phyloP scores from a whole-genome alignment of 768 basidiomycete genomes.

The Candolleomyces eurysporus region DNA sequence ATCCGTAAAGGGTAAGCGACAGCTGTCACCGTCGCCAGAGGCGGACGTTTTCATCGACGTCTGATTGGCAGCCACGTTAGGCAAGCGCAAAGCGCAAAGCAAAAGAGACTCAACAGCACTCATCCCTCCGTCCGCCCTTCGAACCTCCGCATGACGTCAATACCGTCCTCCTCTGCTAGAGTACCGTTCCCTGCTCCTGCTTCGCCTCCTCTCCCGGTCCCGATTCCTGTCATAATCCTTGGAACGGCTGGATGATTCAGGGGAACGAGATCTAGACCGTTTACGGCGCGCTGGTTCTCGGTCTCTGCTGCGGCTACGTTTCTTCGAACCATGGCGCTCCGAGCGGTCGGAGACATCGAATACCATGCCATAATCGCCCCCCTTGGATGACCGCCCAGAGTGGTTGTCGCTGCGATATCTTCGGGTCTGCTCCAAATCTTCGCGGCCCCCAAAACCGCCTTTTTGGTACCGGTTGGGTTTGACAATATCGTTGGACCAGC shows the following conservation, averaged over 20 bases:
- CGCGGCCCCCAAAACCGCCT: conserved; percentile 60
- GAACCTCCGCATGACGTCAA: conserved; percentile 8
- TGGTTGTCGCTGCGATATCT: conserved; percentile 56
- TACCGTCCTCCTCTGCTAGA: conserved; percentile 21
- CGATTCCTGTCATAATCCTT: conserved; percentile 23
- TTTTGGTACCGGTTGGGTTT: conserved; percentile 41
- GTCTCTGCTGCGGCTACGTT: conserved; percentile 53
- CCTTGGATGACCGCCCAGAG: conserved; percentile 20
- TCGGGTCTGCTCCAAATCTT: conserved; percentile 71
- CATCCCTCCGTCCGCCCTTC: background rate
- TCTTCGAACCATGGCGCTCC: conserved; percentile 35
- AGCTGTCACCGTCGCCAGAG: background rate
- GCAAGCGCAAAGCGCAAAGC: background rate
- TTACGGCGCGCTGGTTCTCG: conserved; percentile 20
- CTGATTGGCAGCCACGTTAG: background rate
- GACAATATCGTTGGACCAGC: conserved; percentile 79
- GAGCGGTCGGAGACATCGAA: conserved; percentile 67
- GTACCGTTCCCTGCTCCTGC: conserved; percentile 26
- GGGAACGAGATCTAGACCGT: conserved; percentile 35
- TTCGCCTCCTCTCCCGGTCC: conserved; percentile 25
- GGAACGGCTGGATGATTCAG: conserved; percentile 17
- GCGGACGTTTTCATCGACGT: conserved; percentile 4
- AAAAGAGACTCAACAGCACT: background rate
- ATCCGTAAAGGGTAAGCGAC: background rate
- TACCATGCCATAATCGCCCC: conserved; percentile 69